Evolutionary conservation across 768 basidiomycete species (phyloP).

Genomic region (Rhodocollybia butyracea): DNA sequence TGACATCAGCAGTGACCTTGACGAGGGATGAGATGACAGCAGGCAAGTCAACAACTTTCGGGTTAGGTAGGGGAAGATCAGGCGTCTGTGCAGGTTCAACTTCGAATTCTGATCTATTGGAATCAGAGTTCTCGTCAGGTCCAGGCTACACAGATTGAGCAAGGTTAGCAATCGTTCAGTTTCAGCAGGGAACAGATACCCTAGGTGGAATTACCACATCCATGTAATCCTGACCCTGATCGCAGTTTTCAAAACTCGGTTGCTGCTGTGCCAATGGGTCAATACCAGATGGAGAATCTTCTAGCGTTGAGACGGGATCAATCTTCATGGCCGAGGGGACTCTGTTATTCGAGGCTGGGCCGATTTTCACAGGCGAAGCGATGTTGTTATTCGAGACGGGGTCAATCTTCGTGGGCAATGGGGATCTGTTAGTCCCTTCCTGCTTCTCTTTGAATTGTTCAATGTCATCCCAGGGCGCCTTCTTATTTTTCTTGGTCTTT

Average conservation of each 20-base stretch:
- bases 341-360: too few relatives aligned
- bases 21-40: too few relatives aligned
- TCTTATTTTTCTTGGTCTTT: conserved; percentile 19
- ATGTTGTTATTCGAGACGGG: not conserved
- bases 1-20: not conserved
- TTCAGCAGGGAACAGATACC: not conserved
- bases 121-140: not conserved
- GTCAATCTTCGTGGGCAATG: conserved; percentile 13
- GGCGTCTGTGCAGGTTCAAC: too few relatives aligned
- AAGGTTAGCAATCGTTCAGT: not conserved
- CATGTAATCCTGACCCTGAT: not conserved
- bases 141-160: not conserved
- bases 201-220: not conserved
- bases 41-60: not conserved
- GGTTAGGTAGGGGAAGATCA: too few relatives aligned
- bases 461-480: conserved; percentile 28
- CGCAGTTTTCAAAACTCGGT: not conserved
- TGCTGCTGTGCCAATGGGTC: not conserved
- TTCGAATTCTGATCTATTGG: not conserved
- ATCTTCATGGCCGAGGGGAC: too few relatives aligned
- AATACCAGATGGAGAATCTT: not conserved
- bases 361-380: conserved; percentile 13
- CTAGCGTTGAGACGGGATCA: not conserved
- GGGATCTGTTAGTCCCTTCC: not conserved
- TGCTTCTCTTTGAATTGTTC: conserved; percentile 14